Base-by-base conservation (phyloP, 306 rosid species). In the Quillaja saponaria region DNA sequence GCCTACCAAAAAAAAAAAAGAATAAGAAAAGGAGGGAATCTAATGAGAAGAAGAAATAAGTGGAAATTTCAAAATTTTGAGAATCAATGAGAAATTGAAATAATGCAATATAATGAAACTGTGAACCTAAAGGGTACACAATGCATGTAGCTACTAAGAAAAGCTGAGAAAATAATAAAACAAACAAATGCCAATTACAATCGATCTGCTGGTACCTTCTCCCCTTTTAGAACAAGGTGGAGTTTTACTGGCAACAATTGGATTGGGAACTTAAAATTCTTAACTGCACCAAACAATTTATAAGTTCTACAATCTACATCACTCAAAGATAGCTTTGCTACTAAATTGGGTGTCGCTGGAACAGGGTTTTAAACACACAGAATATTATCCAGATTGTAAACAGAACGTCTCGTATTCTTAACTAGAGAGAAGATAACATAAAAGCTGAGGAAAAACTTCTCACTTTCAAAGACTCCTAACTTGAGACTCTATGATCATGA, bases 1-100 rank as follows among this genome's bases (percentile, higher is more conserved):
- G 91, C 96, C 99, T 94, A 84, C 63, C 58, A 63, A 68, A 52
- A 62, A 37, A 78, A 55, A 20, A 37, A 58, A 71, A 67, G 58
- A 45, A 21, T 20, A 42, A 56, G 13, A 49, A 34, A 3, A 34
- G 47, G 40, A 61, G 31, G 7, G 35, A 15, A 39, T 38, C 34
- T 41, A 34, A 34, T 10, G 48, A 41, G 55, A 49, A 15, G 44
- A 17, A 49, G 55, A 66, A n/a, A 48, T 8, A 48, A 47, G 33
- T 20, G 31, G 19, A 49, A 56, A 71, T 39, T 8, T 25, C 4
- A 4, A 25, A 25, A 25, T 2, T 39, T 39, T 39, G 44, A 7
- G 2, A 8, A 39, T 8, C 12, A 8, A 7, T 8, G 44, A n/a
- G n/a, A n/a, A 39, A 39, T 39, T 39, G 44, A 39, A 25, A 25